Conservation (phyloP, 306 rosid genomes). For the Oemleria cerasiformis region DNA sequence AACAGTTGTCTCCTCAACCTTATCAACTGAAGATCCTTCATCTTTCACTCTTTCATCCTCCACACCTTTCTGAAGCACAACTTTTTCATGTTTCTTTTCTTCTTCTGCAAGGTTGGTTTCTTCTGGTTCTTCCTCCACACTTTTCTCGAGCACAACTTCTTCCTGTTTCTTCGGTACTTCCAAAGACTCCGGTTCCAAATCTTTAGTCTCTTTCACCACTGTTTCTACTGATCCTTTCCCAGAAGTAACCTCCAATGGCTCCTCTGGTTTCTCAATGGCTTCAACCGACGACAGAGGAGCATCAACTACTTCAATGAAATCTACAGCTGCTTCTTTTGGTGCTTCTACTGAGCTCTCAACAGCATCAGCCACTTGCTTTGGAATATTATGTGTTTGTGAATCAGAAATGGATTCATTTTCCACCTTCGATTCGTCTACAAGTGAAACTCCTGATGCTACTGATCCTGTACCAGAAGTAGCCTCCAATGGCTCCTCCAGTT, state of each 20-base stretch:
- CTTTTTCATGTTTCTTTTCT: conserved; percentile 26
- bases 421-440: conserved; percentile 20
- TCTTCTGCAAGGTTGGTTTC: conserved; percentile 34
- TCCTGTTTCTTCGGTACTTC: conserved; percentile 28
- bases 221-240: conserved; percentile 21
- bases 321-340: too few relatives aligned
- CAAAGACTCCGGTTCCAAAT: conserved; percentile 1
- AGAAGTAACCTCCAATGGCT: conserved; percentile 15
- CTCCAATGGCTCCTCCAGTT: conserved; percentile 12
- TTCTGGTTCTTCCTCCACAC: conserved; percentile 35
- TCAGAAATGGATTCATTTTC: conserved; percentile 33
- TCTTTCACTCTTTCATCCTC: conserved; percentile 15
- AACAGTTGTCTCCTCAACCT: conserved; percentile 19
- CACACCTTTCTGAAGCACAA: conserved; percentile 27
- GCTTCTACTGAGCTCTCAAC: conserved; percentile 13
- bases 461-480: too few relatives aligned
- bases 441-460: neutral
- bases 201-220: conserved; percentile 23
- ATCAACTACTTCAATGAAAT: neutral
- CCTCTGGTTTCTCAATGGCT: conserved; percentile 25
- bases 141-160: conserved; percentile 3
- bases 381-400: conserved; percentile 14
- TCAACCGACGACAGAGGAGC: conserved; percentile 28
- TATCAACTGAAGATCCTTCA: conserved; percentile 23
- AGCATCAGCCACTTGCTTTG: conserved; percentile 25